phyloP scores from a whole-genome alignment of 139 green algal genomes.

The Chlamydomonas urium region DNA sequence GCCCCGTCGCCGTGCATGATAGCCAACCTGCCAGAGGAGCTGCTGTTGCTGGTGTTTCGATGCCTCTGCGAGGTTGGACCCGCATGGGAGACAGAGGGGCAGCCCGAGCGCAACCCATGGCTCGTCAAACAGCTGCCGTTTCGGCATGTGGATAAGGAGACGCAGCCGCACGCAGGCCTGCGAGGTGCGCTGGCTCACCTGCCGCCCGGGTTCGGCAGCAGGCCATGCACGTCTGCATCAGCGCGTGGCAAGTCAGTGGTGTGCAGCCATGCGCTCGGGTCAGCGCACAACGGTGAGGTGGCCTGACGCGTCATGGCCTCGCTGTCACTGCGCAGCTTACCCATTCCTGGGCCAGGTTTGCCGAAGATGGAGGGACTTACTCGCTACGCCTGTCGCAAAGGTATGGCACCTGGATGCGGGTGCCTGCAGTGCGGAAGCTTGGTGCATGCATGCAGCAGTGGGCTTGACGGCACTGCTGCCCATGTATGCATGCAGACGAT shows the following conservation, averaged over 20 bases:
- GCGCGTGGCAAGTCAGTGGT: too few relatives aligned
- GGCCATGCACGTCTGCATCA: too few relatives aligned
- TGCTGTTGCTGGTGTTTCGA: too few relatives aligned
- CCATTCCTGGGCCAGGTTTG: constrained; percentile 63
- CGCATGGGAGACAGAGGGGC: constrained; percentile 8
- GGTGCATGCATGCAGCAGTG: not conserved
- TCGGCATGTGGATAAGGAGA: constrained; percentile 19
- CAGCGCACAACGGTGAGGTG: too few relatives aligned
- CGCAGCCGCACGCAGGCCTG: constrained; percentile 46
- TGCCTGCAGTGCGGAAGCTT: not conserved
- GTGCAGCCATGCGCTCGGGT: too few relatives aligned
- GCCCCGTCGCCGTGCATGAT: too few relatives aligned
- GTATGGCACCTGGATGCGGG: not conserved
- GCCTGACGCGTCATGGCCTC: too few relatives aligned
- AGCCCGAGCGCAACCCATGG: too few relatives aligned
- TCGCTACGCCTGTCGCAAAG: constrained; percentile 29
- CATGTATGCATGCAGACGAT: not conserved
- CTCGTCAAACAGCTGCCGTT: constrained; percentile 16
- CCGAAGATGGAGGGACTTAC: constrained; percentile 41
- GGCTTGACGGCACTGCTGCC: not conserved
- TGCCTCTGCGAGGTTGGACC: not conserved
- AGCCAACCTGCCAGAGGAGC: too few relatives aligned
- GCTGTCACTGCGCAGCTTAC: too few relatives aligned
- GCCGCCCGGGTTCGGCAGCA: too few relatives aligned
- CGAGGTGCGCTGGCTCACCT: too few relatives aligned